Base-by-base conservation (phyloP, 2,329 filamentous ascomycete species). In the Magnaporthiopsis incrustans region DNA sequence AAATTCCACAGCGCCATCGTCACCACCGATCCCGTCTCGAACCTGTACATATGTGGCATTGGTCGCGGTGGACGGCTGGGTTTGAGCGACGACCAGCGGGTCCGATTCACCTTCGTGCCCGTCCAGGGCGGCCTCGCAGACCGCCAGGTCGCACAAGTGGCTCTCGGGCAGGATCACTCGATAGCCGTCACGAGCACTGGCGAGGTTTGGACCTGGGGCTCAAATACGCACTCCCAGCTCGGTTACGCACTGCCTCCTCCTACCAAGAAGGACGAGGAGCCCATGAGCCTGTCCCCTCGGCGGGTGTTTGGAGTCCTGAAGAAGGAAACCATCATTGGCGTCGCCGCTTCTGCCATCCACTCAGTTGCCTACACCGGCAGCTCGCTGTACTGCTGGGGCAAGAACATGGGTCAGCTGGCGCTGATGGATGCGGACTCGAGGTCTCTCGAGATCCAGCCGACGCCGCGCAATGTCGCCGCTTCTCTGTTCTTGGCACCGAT, bases 141-240 rank as follows among this genome's bases (percentile, higher is more conserved):
- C 62, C 93, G 88, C 73, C 90, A 87, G 69, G 82, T 97, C 6
- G 78, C 84, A 2, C 85, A 87, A n/a, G 83, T 97, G 60, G 92
- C 92, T 1, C 81, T 99, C 3, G 95, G 95, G 0, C 91, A 96
- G 72, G 95, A 97, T 68, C 95, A 99, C 73, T 91, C 90, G 3
- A 81, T 99, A 73, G 94, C 92, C 1, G 80, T 98, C 7, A 90
- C 91, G 4, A 87, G 87, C n/a, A 83, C 88, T 63, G 94, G 95
- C n/a, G 91, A 96, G 69, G 85, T 97, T 7, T 97, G 91, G 80
- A 95, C 92, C 1, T 99, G 95, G 95, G 95, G 95, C 10, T 90
- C 89, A 68, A 98, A 97, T 70, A 87, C 83, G 10, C 88, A 86
- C 72, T 92, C 89, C 1, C 94, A 98, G 73, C 82, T 99, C 18